phyloP scores from a whole-genome alignment of 306 rosid genomes.

The Vigna radiata region DNA sequence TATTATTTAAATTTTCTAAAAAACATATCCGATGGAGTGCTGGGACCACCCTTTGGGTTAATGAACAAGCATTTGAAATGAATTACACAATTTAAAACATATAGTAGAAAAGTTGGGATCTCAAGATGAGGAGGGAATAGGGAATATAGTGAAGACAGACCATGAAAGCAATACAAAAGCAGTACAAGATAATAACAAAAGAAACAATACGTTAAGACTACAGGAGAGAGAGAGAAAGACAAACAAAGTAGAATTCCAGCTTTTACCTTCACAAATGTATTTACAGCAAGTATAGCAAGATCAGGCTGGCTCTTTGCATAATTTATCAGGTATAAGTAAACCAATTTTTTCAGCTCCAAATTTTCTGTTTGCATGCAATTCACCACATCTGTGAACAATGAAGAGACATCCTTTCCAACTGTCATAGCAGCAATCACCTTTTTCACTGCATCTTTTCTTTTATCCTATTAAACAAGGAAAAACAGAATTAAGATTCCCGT shows the following conservation, averaged over 20 bases:
- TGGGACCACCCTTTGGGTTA: neutral
- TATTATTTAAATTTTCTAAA: neutral
- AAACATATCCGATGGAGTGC: neutral
- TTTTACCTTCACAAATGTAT: slow-evolving; percentile 97
- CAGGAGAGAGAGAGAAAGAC: slow-evolving; percentile 4
- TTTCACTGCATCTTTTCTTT: slow-evolving; percentile 99
- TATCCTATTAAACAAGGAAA: slow-evolving; percentile 67
- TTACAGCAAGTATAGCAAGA: slow-evolving; percentile 96
- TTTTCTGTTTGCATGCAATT: slow-evolving; percentile 99
- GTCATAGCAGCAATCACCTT: slow-evolving; percentile 99
- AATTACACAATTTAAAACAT: slow-evolving; percentile 1
- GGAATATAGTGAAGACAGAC: neutral
- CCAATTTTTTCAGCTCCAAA: slow-evolving; percentile 96
- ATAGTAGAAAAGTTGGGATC: slow-evolving; percentile 8
- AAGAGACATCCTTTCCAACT: slow-evolving; percentile 98
- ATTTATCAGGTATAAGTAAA: slow-evolving; percentile 91
- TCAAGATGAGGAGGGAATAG: neutral
- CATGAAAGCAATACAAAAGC: slow-evolving; percentile 2
- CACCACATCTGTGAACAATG: slow-evolving; percentile 95
- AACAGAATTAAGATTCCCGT: slow-evolving; percentile 22
- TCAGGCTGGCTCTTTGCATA: slow-evolving; percentile 99
- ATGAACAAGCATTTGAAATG: slow-evolving; percentile 5
- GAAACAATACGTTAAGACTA: neutral
- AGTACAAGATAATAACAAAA: slow-evolving; percentile 14
- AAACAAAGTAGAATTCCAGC: slow-evolving; percentile 35